Base-by-base conservation (phyloP, 2,329 filamentous ascomycete genomes). In the Leptographium procerum region DNA sequence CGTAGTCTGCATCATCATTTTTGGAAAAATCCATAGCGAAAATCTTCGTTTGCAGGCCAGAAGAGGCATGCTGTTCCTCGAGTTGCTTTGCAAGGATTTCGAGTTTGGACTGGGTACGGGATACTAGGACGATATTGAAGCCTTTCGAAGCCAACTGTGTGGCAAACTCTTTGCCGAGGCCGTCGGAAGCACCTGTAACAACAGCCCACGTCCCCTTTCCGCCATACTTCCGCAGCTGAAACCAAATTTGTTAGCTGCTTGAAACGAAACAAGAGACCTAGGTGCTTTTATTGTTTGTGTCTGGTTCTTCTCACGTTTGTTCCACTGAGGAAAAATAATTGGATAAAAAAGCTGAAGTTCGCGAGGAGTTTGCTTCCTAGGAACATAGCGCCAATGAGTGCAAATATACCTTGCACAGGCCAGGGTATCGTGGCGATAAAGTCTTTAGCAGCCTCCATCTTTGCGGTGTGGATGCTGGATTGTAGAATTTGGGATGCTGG, bases 101-200 rank as follows among this genome's bases (percentile, higher is more conserved):
- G 64, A 99, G 86, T 75, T 99, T 99, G 47, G 89, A 89, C 65
- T 88, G 81, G n/a, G 95, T 97, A 67, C 95, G 91, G 52, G 94
- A 97, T 61, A 99, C 86, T 65, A 99, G 89, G 62, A 99, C 77
- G 66, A 97, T 79, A 74, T 96, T 97, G 83, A 92, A 99, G 67
- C 91, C 91, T 70, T 94, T 91, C 61, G 83, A 78, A 28, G 94
- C 91, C 59, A 99, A 85, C 71, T 97, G 91, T 34, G 87, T 80
- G 43, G 92, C 90, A 70, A 90, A 99, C 75, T 99, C 94, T 75
- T 96, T 97, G 70, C 94, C 94, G 62, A 99, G 85, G 63, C 94
- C 95, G 72, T 99, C 94, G 13, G 91, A 96, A 56, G 92, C 94
- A 63, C 94, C 94, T 29, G 94, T 99, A 47, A 99, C 82, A 58